Conservation (phyloP, 2,329 filamentous ascomycete species). For the Metarhizium anisopliae region DNA sequence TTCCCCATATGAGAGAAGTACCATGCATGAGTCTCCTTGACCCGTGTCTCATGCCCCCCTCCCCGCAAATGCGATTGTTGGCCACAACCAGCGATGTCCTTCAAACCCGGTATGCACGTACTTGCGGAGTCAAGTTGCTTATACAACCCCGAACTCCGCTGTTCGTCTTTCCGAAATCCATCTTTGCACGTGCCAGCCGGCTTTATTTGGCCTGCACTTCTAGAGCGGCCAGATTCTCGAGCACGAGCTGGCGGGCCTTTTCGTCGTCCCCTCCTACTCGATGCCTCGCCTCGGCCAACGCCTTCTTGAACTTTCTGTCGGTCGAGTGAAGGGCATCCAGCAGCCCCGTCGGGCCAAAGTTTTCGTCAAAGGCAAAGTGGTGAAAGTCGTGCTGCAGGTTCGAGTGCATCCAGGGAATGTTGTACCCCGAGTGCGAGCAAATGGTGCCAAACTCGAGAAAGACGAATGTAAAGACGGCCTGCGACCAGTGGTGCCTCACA, state of each 20-base stretch:
- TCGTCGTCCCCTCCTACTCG: slow-evolving; percentile 10
- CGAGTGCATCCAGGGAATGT: slow-evolving; percentile 7
- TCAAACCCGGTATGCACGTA: too few relatives aligned
- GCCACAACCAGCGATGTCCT: too few relatives aligned
- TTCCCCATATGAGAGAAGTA: too few relatives aligned
- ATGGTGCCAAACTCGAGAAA: slow-evolving; percentile 11
- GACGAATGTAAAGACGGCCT: slow-evolving; percentile 9
- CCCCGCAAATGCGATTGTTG: too few relatives aligned
- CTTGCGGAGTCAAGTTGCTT: too few relatives aligned
- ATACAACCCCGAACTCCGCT: too few relatives aligned
- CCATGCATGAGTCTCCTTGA: too few relatives aligned
- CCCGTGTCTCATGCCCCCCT: too few relatives aligned
- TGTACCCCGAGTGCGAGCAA: slow-evolving; percentile 9
- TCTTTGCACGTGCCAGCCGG: background rate
- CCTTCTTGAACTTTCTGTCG: slow-evolving; percentile 7
- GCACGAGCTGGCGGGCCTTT: slow-evolving; percentile 8
- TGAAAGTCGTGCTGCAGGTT: slow-evolving; percentile 12
- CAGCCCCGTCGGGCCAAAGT: slow-evolving; percentile 10
- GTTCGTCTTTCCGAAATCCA: too few relatives aligned
- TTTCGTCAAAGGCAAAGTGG: slow-evolving; percentile 12
- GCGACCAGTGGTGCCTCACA: slow-evolving; percentile 11
- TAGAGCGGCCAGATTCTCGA: slow-evolving; percentile 8
- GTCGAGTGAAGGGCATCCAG: slow-evolving; percentile 8
- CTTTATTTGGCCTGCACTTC: background rate
- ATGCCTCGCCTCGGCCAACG: slow-evolving; percentile 6